Evolutionary conservation across 1,139 yeast genomes (phyloP).

Genomic region (Yamadazyma friedrichii): DNA sequence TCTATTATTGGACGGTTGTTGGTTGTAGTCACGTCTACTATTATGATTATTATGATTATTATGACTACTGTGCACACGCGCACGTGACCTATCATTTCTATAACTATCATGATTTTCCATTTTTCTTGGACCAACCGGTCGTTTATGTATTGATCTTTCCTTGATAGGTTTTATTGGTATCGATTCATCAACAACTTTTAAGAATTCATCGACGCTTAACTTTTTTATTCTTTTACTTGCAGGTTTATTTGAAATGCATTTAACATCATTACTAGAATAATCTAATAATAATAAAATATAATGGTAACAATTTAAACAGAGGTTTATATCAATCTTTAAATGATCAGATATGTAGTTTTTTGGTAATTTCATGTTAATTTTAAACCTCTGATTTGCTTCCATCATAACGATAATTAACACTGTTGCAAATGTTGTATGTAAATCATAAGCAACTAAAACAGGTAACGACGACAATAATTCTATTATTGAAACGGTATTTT

Average conservation of each 20-base stretch:
- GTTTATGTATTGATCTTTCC: not conserved
- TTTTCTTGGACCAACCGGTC: too few species aligned
- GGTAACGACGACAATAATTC: conserved; percentile 46
- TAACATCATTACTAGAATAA: conserved; percentile 27
- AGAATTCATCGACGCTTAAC: not conserved
- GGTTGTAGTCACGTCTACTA: not conserved
- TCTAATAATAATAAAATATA: conserved; percentile 31
- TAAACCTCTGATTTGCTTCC: conserved; percentile 29
- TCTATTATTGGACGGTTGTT: not conserved
- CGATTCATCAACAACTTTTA: conserved; percentile 3
- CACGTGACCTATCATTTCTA: too few species aligned
- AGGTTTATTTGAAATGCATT: conserved; percentile 28
- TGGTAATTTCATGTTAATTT: conserved; percentile 24
- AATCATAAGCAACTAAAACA: conserved; percentile 34
- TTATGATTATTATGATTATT: not conserved
- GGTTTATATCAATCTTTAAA: conserved; percentile 19
- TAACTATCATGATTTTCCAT: too few species aligned
- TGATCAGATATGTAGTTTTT: conserved; percentile 18
- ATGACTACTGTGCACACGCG: too few species aligned
- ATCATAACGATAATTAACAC: conserved; percentile 27
- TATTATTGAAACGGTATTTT: conserved; percentile 33
- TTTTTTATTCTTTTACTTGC: conserved; percentile 27
- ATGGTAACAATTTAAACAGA: conserved; percentile 33
- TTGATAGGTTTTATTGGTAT: not conserved
- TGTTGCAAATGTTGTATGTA: conserved; percentile 34